A percentile compares a stretch with the other conserved stretches of the same genome.
These are phyloP conservation scores for Suhomyces xylopsoci DNA, from an alignment of 805 yeast species.

Conservation along the genomic window DNA sequence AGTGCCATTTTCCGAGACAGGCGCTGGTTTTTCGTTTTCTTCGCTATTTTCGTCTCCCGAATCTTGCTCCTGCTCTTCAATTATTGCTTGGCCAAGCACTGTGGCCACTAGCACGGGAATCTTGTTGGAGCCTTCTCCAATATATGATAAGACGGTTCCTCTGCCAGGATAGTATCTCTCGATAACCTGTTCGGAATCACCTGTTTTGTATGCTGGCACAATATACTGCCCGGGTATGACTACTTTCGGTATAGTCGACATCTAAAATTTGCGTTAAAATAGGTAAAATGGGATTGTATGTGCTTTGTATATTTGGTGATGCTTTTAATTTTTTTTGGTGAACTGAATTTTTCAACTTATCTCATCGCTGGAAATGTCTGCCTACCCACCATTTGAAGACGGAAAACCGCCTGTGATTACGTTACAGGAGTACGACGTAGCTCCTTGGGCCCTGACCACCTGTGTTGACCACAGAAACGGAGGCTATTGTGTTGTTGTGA, in stretches of 20 bases:
- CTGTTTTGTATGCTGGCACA: slow-evolving; percentile 49
- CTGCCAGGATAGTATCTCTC: slow-evolving; percentile 57
- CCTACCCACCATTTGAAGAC: slow-evolving; percentile 42
- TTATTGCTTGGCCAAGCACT: slow-evolving; percentile 55
- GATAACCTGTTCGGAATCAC: slow-evolving; percentile 24
- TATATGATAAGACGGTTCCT: slow-evolving; percentile 56
- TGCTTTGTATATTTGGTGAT: not conserved
- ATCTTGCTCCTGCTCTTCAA: slow-evolving; percentile 19
- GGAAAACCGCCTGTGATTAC: slow-evolving; percentile 48
- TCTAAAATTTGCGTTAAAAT: too few species aligned
- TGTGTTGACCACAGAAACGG: slow-evolving; percentile 42
- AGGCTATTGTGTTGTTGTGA: slow-evolving; percentile 43
- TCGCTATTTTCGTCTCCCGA: slow-evolving; percentile 12
- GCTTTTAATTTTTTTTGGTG: not conserved
- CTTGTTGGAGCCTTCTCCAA: slow-evolving; percentile 33
- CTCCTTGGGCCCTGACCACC: slow-evolving; percentile 50
- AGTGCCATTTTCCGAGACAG: slow-evolving; percentile 3
- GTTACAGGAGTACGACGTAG: slow-evolving; percentile 47
- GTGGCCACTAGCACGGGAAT: slow-evolving; percentile 55
- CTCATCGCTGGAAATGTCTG: slow-evolving; percentile 5
- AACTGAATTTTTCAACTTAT: not conserved
- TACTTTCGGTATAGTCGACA: slow-evolving; percentile 6
- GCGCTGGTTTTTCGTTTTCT: not conserved
- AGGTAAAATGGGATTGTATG: too few species aligned
- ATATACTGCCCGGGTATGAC: slow-evolving; percentile 74